phyloP scores from a whole-genome alignment of 2,329 filamentous ascomycete genomes.

The Didymella glomerata region DNA sequence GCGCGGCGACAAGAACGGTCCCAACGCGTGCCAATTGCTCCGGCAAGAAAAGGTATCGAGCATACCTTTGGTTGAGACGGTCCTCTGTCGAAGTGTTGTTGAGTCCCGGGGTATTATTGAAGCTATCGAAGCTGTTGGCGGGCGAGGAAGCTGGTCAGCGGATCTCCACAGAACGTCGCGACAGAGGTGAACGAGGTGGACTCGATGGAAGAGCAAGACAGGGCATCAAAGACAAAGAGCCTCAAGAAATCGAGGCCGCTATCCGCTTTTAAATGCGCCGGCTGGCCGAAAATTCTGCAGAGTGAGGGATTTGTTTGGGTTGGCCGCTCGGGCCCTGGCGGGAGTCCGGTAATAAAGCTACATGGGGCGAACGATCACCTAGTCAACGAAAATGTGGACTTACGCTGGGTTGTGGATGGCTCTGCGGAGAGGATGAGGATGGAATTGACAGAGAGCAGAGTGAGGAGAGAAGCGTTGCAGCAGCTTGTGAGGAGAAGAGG shows the following conservation, averaged over 20 bases:
- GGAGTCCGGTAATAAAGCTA: conserved; percentile 39
- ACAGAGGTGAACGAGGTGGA: conserved; percentile 30
- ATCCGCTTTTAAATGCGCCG: conserved; percentile 44
- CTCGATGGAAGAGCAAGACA: conserved; percentile 39
- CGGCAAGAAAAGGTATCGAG: conserved; percentile 24
- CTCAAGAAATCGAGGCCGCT: conserved; percentile 29
- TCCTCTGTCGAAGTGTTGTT: conserved; percentile 27
- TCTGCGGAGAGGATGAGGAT: conserved; percentile 22
- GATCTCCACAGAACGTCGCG: conserved; percentile 39
- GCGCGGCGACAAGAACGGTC: conserved; percentile 22
- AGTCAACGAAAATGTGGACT: conserved; percentile 36
- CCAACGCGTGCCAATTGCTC: conserved; percentile 28
- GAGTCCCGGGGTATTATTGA: conserved; percentile 28
- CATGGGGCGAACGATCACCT: conserved; percentile 32
- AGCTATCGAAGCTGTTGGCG: conserved; percentile 38
- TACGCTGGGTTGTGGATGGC: conserved; percentile 37
- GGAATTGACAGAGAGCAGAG: conserved; percentile 20
- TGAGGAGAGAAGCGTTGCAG: conserved; percentile 21
- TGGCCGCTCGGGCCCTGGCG: conserved; percentile 41
- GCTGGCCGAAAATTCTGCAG: conserved; percentile 47
- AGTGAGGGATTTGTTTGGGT: conserved; percentile 50
- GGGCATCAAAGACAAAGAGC: conserved; percentile 41
- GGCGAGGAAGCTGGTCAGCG: conserved; percentile 44
- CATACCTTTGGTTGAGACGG: conserved; percentile 47
- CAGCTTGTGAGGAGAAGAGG: conserved; percentile 22